Evolutionary conservation across 164 flowering plant species (phyloP), one percentile per base, ranked within the genome.

Genomic region (Euptelea pleiosperma): DNA sequence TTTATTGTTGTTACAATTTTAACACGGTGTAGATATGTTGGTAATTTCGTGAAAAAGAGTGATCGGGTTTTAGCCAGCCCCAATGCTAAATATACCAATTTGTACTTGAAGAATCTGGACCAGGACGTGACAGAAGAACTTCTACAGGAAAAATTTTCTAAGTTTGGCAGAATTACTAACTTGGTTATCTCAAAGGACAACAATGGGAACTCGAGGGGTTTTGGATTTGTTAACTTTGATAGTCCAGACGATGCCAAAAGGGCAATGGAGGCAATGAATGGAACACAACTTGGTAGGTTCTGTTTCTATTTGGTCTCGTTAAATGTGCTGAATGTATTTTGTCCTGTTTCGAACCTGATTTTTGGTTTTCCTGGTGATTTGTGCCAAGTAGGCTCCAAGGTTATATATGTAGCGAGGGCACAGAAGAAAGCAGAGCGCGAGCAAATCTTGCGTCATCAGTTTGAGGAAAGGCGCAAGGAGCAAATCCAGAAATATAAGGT

Each of bases 211-310:
- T 83, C 96, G 4, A 86, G 51, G 64, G 96, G 98, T 28, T 93
- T 89, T 81, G 98, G 96, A 31, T 93, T 93, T 71, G 89, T 93
- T 15, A 87, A 87, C 64, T 87, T 80, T 74, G 94, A 82, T 2
- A 73, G 57, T 46, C 77, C 96, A 10, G 87, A 80, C 48, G 90
- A 84, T 73, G 97, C 97, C 12, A 80, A 63, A 50, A 31, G 52
- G 39, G 98, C 98, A 37, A 15, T 72, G 65, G 89, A 86, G 62
- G 68, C 72, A 1, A 74, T 87, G 85, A 74, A 87, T 78, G 98
- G 90, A 64, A 57, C 59, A 54, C 74, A 73, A 61, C 70, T 89
- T 58, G 96, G 96, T 91, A 57, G 10, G 73, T 43, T 31, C 11
- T 60, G 2, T 26, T 55, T 16, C 37, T 52, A 39, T 12, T 51